Percentiles rank a stretch among this genome's conserved stretches.
phyloP scores from a whole-genome alignment of 108 stramenopile genomes.

The Skeletonema menzelii region DNA sequence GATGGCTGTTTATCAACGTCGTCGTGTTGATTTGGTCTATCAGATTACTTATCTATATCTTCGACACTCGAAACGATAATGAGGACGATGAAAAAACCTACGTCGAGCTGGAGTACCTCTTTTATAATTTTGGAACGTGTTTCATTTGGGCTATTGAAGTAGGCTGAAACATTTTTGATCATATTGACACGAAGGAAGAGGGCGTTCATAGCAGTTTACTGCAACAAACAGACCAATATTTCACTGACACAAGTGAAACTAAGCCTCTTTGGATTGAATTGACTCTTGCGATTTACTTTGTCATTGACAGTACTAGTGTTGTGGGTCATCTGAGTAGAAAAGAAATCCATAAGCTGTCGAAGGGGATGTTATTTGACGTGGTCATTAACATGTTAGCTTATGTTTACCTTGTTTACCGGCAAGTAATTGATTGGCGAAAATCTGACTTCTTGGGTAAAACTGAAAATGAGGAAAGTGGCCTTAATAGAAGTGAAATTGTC shows the following conservation, averaged over 20 bases:
- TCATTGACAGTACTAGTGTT: slow-evolving; percentile 1
- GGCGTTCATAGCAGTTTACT: neutral
- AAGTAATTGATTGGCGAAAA: slow-evolving; percentile 4
- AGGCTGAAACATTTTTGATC: slow-evolving; percentile 12
- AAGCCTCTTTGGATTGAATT: slow-evolving; percentile 24
- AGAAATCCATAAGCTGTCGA: slow-evolving; percentile 8
- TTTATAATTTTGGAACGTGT: slow-evolving; percentile 24
- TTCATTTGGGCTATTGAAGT: slow-evolving; percentile 26
- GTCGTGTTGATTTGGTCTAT: slow-evolving; percentile 9
- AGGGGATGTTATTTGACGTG: slow-evolving; percentile 17
- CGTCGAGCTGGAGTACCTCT: slow-evolving; percentile 12
- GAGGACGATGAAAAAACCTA: neutral
- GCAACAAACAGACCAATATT: neutral
- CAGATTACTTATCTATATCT: neutral
- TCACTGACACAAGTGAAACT: neutral
- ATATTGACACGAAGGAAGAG: slow-evolving; percentile 5
- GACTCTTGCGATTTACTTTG: slow-evolving; percentile 14
- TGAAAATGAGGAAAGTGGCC: too few species aligned
- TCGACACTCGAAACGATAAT: neutral
- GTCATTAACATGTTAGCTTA: slow-evolving; percentile 6
- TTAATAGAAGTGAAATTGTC: too few species aligned
- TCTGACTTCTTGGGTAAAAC: too few species aligned
- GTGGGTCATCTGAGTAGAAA: slow-evolving; percentile 10
- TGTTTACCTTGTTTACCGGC: slow-evolving; percentile 17
- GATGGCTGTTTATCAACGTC: slow-evolving; percentile 21